These are phyloP conservation scores for Euphorbia peplus DNA, from an alignment of 345 rosid genomes.

Conservation along the genomic window DNA sequence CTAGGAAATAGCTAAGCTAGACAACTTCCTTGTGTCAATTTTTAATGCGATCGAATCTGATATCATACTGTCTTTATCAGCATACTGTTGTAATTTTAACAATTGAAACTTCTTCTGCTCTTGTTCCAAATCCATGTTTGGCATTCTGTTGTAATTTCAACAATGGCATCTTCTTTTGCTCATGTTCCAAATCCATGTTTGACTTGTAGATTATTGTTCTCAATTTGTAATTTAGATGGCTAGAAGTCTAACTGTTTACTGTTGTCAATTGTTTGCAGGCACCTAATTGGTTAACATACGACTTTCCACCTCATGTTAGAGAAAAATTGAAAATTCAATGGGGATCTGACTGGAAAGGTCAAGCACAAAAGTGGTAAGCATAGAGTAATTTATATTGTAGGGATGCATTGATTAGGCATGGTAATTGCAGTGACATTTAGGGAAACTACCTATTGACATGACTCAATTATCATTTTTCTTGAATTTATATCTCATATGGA, in stretches of 20 bases:
- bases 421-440: too few relatives aligned
- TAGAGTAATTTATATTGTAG: not conserved
- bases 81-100: not conserved
- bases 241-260: not conserved
- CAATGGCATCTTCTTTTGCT: not conserved
- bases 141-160: not conserved
- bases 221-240: not conserved
- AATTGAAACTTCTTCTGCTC: not conserved
- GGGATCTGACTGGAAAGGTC: slow-evolving; percentile 98
- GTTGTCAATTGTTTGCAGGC: slow-evolving; percentile 39
- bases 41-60: not conserved
- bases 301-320: slow-evolving; percentile 85
- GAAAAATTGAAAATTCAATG: slow-evolving; percentile 74
- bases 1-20: too few relatives aligned
- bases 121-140: not conserved
- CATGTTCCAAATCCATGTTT: not conserved
- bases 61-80: not conserved
- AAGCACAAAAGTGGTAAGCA: slow-evolving; percentile 92
- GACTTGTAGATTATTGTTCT: not conserved
- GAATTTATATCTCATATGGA: too few relatives aligned
- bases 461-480: too few relatives aligned
- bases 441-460: too few relatives aligned
- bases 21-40: not conserved
- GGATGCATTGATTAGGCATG: not conserved
- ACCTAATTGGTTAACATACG: slow-evolving; percentile 84